phyloP scores from a whole-genome alignment of 2,329 filamentous ascomycete genomes.

The Botrytis byssoidea region DNA sequence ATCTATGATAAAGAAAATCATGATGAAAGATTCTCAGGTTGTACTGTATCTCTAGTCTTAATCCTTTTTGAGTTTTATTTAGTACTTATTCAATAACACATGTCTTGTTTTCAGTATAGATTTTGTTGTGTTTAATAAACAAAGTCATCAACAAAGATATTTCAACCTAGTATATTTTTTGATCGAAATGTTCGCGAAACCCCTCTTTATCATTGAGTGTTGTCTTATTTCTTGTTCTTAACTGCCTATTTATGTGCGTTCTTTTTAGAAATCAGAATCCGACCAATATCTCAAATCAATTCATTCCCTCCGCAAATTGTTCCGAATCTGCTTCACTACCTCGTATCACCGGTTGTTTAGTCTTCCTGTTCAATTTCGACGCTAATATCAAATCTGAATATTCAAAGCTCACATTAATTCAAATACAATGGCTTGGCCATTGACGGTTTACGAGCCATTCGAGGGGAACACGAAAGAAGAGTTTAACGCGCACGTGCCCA shows the following conservation, averaged over 20 bases:
- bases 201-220: not conserved
- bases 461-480: not conserved
- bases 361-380: not conserved
- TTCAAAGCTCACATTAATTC: not conserved
- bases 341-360: too few species aligned
- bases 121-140: not conserved
- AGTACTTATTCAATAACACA: not conserved
- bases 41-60: not conserved
- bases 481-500: not conserved
- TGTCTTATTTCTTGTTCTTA: not conserved
- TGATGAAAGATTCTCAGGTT: not conserved
- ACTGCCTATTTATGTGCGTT: not conserved
- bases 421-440: not conserved
- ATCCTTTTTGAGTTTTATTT: not conserved
- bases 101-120: not conserved
- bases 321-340: too few species aligned
- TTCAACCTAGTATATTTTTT: not conserved
- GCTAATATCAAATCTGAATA: not conserved
- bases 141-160: not conserved
- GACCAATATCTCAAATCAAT: not conserved
- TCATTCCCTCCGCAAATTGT: not conserved
- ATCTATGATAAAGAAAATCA: not conserved
- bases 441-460: not conserved
- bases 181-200: not conserved
- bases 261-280: not conserved